Evolutionary conservation across 805 yeast genomes (phyloP).

Genomic region (Wickerhamomyces silvicola): DNA sequence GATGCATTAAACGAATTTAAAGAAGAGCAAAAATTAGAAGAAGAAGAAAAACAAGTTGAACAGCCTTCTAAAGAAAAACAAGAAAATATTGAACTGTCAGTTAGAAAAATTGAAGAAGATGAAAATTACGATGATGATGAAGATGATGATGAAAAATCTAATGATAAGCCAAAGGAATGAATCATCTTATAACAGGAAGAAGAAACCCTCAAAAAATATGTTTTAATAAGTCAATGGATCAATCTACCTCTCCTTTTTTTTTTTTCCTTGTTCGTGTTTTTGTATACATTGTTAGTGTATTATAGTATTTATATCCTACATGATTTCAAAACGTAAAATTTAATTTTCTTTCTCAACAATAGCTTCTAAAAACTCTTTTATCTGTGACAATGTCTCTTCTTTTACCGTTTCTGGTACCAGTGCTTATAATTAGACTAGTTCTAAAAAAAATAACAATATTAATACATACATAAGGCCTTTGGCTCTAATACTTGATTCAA

Average conservation of each 20-base stretch:
- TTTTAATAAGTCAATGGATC: too few species aligned
- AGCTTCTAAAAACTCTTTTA: slow-evolving; percentile 51
- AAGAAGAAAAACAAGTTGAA: slow-evolving; percentile 25
- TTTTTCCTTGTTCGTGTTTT: slow-evolving; percentile 1
- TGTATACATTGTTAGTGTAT: not conserved
- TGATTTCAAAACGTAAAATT: not conserved
- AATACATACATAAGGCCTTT: slow-evolving; percentile 48
- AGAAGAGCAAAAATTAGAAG: slow-evolving; percentile 30
- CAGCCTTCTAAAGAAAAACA: slow-evolving; percentile 11
- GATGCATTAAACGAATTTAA: slow-evolving; percentile 22
- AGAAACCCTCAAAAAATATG: too few species aligned
- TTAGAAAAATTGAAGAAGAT: slow-evolving; percentile 34
- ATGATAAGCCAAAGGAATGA: slow-evolving; percentile 9
- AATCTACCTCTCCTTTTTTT: too few species aligned
- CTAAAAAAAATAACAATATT: not conserved
- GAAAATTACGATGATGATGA: slow-evolving; percentile 32
- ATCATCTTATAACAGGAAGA: too few species aligned
- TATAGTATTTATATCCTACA: not conserved
- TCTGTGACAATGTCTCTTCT: slow-evolving; percentile 49
- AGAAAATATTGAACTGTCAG: slow-evolving; percentile 30
- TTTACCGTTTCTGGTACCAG: slow-evolving; percentile 66
- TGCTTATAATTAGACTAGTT: slow-evolving; percentile 20
- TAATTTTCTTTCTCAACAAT: slow-evolving; percentile 33
- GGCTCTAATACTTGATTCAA: slow-evolving; percentile 51
- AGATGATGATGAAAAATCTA: slow-evolving; percentile 22